Evolutionary conservation across 2,329 filamentous ascomycete species (phyloP).

Genomic region (Aspergillus sp.): DNA sequence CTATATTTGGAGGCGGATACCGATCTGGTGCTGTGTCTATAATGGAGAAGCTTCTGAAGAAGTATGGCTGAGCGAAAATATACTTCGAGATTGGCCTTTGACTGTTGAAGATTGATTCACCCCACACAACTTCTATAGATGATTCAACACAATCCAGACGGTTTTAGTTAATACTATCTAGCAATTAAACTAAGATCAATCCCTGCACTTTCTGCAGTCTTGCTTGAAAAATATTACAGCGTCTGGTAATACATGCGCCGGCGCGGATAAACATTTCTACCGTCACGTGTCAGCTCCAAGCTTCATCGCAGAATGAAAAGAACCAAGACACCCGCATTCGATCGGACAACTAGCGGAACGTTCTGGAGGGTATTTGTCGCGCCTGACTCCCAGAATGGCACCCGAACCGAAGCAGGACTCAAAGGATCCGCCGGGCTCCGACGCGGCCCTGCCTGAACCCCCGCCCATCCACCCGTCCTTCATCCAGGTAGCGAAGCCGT

Average conservation of each 20-base stretch:
- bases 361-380: slow-evolving; percentile 1
- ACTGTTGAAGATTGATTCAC: not conserved
- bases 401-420: slow-evolving; percentile 21
- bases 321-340: not conserved
- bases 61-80: slow-evolving; percentile 56
- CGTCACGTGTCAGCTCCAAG: slow-evolving; percentile 7
- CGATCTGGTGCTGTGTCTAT: slow-evolving; percentile 73
- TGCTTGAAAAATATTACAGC: no score
- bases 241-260: not conserved
- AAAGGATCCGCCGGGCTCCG: slow-evolving; percentile 12
- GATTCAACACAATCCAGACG: not conserved
- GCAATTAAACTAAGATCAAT: not conserved
- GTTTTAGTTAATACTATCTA: no score
- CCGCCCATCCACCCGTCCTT: slow-evolving; percentile 60
- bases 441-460: slow-evolving; percentile 20
- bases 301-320: not conserved
- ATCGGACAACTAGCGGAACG: not conserved
- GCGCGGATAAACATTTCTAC: not conserved
- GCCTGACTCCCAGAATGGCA: slow-evolving; percentile 17
- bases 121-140: not conserved
- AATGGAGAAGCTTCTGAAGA: slow-evolving; percentile 70
- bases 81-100: not conserved
- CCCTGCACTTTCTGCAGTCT: no score
- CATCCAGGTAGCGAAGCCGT: slow-evolving; percentile 68
- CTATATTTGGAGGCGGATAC: slow-evolving; percentile 81